phyloP scores from a whole-genome alignment of 352 stramenopile species.

The Pythium monospermum region DNA sequence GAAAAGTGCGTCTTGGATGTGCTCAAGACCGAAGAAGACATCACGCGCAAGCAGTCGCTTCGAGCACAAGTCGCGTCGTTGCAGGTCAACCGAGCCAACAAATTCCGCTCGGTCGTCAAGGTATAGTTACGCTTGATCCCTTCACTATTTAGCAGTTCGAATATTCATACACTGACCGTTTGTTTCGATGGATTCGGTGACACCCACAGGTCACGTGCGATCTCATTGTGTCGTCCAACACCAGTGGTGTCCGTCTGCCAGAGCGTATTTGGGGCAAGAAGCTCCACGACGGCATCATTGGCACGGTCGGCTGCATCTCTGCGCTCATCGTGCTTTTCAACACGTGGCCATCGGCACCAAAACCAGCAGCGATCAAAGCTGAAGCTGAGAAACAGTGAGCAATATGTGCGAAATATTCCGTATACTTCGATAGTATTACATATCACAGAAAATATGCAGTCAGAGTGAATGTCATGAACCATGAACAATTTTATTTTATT shows the following conservation, averaged over 20 bases:
- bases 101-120: slow-evolving; percentile 79
- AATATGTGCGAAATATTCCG: neutral
- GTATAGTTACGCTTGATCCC: too few relatives aligned
- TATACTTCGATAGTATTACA: slow-evolving; percentile 6
- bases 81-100: slow-evolving; percentile 63
- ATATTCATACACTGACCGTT: too few relatives aligned
- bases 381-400: slow-evolving; percentile 18
- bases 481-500: neutral
- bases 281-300: slow-evolving; percentile 83
- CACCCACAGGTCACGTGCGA: slow-evolving; percentile 52
- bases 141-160: too few relatives aligned
- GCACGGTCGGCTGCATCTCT: slow-evolving; percentile 71
- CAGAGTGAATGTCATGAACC: neutral
- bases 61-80: slow-evolving; percentile 58
- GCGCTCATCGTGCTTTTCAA: slow-evolving; percentile 84
- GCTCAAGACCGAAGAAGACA: slow-evolving; percentile 62
- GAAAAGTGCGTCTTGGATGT: slow-evolving; percentile 75
- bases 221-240: slow-evolving; percentile 85
- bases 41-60: slow-evolving; percentile 40
- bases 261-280: slow-evolving; percentile 77
- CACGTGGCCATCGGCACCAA: slow-evolving; percentile 53
- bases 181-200: too few relatives aligned
- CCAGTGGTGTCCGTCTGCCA: slow-evolving; percentile 60
- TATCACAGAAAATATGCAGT: neutral
- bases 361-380: slow-evolving; percentile 12